Percentiles rank a stretch among this genome's conserved stretches.
phyloP scores from a whole-genome alignment of 805 yeast genomes.

The Metschnikowia proteae region DNA sequence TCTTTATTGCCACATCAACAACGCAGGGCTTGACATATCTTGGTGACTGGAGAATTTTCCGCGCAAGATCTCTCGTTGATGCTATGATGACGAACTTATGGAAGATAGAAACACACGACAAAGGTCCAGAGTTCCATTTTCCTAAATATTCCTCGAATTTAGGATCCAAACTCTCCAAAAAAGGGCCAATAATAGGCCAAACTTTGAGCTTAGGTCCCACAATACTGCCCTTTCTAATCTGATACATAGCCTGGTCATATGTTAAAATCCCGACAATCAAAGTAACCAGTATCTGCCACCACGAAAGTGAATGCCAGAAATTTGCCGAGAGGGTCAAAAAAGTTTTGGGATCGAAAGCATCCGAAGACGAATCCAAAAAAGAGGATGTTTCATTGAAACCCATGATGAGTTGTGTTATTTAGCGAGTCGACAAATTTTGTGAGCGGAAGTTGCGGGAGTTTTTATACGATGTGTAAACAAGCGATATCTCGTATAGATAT shows the following conservation, averaged over 20 bases:
- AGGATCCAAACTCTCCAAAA: constrained; percentile 89
- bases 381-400: constrained; percentile 1
- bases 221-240: constrained; percentile 76
- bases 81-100: constrained; percentile 85
- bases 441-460: constrained; percentile 3
- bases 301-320: constrained; percentile 33
- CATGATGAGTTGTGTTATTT: neutral
- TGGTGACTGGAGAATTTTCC: constrained; percentile 48
- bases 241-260: constrained; percentile 77
- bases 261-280: constrained; percentile 46
- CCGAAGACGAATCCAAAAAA: neutral
- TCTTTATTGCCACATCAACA: constrained; percentile 93
- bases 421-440: constrained; percentile 1
- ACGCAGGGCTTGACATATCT: constrained; percentile 94
- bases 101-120: constrained; percentile 95
- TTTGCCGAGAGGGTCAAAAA: neutral
- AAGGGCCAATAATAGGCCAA: constrained; percentile 97
- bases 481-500: constrained; percentile 3
- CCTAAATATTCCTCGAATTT: constrained; percentile 89
- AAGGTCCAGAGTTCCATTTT: constrained; percentile 92
- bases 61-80: constrained; percentile 18
- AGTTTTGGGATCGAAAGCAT: neutral
- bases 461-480: constrained; percentile 5
- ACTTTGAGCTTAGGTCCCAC: constrained; percentile 86
- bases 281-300: constrained; percentile 52